Evolutionary conservation across 805 yeast genomes (phyloP), one percentile per base, ranked within the genome.

Genomic region (Pichia nakasei): DNA sequence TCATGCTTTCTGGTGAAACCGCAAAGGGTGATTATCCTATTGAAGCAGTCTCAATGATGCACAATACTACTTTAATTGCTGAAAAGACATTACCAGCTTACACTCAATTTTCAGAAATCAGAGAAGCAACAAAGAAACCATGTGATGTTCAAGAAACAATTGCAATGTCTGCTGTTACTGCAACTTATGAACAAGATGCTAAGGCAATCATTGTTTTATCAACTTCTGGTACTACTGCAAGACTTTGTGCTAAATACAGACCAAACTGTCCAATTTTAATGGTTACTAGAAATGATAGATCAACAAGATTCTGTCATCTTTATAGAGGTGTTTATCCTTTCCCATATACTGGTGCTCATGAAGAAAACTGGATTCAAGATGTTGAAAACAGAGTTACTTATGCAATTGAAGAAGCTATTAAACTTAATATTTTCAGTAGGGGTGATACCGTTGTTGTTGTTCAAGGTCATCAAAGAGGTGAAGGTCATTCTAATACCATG

Each of bases 301-400:
- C 96, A 52, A 96, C 97, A 49, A 86, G 97, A 75, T 88, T 80
- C 74, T 79, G 91, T 55, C 98, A 93, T 75, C 77, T 93, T 67
- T 87, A 85, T 78, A 84, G 98, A 73, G 98, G 98, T 70, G 97
- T 93, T 53, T 93, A 89, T 73, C 98, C 98, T 65, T 88, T 91
- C 72, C 77, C 86, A 59, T 93, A 85, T 76, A 69, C 70, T 50
- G 70, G 76, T 65, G 70, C 67, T 43, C 69, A 73, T 64, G 74
- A 75, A 53, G 84, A 77, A 61, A 80, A 85, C 78, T 93, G 98
- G 98, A 85, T 86, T 67, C 81, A 81, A 64, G 98, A 93, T 70
- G 96, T 91, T 55, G 97, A 93, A 76, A 76, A 75, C 65, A 86
- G 98, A 76, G 80, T 93, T 66, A 76, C 84, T 70, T 83, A 83